Conservation (phyloP, 371 early-diverging fungal species). For the Batkoa obscura region DNA sequence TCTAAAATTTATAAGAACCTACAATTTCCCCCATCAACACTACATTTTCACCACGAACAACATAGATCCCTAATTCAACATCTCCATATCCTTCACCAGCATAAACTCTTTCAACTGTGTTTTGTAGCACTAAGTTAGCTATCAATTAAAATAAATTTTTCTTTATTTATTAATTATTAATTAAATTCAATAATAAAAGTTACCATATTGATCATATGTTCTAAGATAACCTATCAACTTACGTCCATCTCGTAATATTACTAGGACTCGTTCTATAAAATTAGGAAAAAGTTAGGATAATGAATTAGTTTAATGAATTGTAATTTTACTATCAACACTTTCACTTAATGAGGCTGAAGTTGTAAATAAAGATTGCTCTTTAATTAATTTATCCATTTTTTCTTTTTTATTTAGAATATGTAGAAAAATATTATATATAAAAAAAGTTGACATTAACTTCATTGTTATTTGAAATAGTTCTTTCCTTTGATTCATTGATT, state of each 20-base stretch:
- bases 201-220: slow-evolving; percentile 93
- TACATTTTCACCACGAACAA: slow-evolving; percentile 91
- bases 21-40: slow-evolving; percentile 89
- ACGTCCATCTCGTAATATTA: slow-evolving; percentile 81
- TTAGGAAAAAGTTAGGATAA: not conserved
- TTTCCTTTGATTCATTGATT: too few relatives aligned
- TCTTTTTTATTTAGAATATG: too few relatives aligned
- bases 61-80: slow-evolving; percentile 76
- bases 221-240: slow-evolving; percentile 81
- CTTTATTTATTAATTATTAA: not conserved
- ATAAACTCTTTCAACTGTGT: slow-evolving; percentile 86
- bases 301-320: slow-evolving; percentile 2
- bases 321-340: slow-evolving; percentile 59
- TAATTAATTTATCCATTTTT: slow-evolving; percentile 32
- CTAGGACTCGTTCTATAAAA: slow-evolving; percentile 81
- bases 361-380: slow-evolving; percentile 37
- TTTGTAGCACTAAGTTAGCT: slow-evolving; percentile 91
- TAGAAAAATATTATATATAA: too few relatives aligned
- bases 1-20: slow-evolving; percentile 11
- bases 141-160: not conserved
- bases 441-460: too few relatives aligned
- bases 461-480: too few relatives aligned
- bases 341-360: slow-evolving; percentile 61
- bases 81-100: slow-evolving; percentile 75
- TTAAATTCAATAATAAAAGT: slow-evolving; percentile 7